Base-by-base conservation (phyloP, 1,284 basidiomycete genomes). In the Naganishia sp. region DNA sequence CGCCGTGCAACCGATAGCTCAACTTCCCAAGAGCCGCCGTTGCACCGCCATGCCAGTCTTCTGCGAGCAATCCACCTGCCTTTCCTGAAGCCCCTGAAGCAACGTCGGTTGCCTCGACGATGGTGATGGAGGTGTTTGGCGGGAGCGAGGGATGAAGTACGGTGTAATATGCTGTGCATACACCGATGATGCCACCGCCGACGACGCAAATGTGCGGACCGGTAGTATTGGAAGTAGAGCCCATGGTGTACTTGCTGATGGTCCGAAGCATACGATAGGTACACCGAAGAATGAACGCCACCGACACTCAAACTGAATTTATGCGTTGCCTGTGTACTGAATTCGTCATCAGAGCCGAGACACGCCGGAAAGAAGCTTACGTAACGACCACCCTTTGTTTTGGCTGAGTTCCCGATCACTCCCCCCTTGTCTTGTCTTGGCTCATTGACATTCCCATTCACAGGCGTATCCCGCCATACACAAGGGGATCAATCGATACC, bases 1-100 rank as follows among this genome's bases (percentile, higher is more conserved):
- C 83, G 69, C 87, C 83, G 76, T 96, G 93, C 71, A 96, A 87
- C 7, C 82, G 74, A 75, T 89, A 96, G 6, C 90, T 61, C 46
- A 58, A 21, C 31, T 50, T 47, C 6, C 39, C 32, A 51, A 43
- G 43, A 71, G 74, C 75, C 1, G 83, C 74, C 39, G 83, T 81
- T 13, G 82, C 78, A 28, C 75, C 75, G 2, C 80, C 79, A 73
- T 87, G 86, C 87, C 87, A 88, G 74, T 92, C 88, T 64, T 86
- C 84, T 0, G 94, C 92, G 25, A 97, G 84, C n/a, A 97, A 87
- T 0, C 94, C 94, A 2, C 92, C 94, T 0, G 91, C 90, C 76
- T 95, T 95, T 6, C 94, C 94, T 0, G 88, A 90, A 0, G 93
- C 91, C 0, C 79, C 86, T 6, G 83, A 79, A 0, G 85, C 85